phyloP scores from a whole-genome alignment of 805 yeast genomes.

The Wickerhamomyces sydowiorum region DNA sequence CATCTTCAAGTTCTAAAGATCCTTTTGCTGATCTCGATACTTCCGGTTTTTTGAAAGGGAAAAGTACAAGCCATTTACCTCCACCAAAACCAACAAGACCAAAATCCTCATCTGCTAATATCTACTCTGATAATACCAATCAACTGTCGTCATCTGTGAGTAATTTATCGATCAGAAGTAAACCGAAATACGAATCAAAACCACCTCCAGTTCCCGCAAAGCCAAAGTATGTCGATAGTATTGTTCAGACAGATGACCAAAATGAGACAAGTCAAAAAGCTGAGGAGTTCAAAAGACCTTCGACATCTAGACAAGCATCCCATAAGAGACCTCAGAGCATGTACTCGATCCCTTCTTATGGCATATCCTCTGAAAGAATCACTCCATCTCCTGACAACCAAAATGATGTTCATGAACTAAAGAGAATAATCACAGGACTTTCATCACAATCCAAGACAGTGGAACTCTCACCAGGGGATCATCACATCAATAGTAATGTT shows the following conservation, averaged over 20 bases:
- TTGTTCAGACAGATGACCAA: constrained; percentile 19
- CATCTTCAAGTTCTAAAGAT: background rate
- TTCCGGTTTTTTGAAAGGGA: background rate
- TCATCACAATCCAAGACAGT: constrained; percentile 11
- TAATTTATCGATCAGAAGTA: constrained; percentile 10
- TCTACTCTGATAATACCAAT: background rate
- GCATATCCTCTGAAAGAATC: constrained; percentile 7
- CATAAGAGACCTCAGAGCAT: constrained; percentile 29
- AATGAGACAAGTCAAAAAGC: background rate
- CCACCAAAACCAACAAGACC: constrained; percentile 20
- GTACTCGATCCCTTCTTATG: constrained; percentile 21
- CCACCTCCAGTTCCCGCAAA: constrained; percentile 11
- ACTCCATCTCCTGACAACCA: background rate
- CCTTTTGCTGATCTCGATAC: background rate
- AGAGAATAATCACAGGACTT: constrained; percentile 23
- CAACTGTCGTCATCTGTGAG: constrained; percentile 18
- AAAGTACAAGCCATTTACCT: constrained; percentile 3
- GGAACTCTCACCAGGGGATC: constrained; percentile 20
- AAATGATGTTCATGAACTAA: constrained; percentile 10
- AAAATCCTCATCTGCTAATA: background rate
- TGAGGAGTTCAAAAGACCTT: background rate
- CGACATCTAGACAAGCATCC: background rate
- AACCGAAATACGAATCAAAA: background rate
- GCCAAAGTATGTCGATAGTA: constrained; percentile 22
- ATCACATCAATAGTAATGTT: constrained; percentile 28